Evolutionary conservation across 176 grass and related monocot species (phyloP), one percentile per base, ranked within the genome.

Genomic region (Alloteropsis semialata): DNA sequence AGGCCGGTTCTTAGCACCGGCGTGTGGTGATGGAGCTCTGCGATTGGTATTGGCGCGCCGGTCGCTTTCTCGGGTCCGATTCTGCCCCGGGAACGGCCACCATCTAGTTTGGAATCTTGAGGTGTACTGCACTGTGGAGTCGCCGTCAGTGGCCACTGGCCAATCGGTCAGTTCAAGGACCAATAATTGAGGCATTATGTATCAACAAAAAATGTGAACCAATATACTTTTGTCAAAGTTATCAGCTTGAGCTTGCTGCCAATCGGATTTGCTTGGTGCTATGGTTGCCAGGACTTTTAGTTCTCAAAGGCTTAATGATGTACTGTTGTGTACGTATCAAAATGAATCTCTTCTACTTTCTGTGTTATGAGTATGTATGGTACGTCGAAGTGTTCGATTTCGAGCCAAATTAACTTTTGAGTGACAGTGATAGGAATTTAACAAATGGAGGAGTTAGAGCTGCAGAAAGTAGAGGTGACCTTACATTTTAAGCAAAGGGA

Each of bases 51-150:
- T 67, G 63, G 27, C 39, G 32, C 46, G 69, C 42, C 33, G 30
- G 70, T 85, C 62, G 60, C 50, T 89, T 75, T 89, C 62, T 42
- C 13, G 33, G 22, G 63, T 68, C 24, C 46, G 70, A 76, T 89
- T 69, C 70, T 76, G 65, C 67, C 53, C 65, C 30, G 69, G 41
- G 62, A 75, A 80, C 30, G 76, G 32, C 53, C 70, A 81, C 70
- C 25, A 63, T 85, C 68, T 85, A 11, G 42, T 65, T 85, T 81
- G 77, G 77, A 89, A 89, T 89, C 87, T 62, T 75, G 76, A 85
- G 39, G 78, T 80, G 82, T 80, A 56, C 87, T 69, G 32, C 25
- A 46, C 42, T 54, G 19, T 24, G 48, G 50, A n/a, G 42, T 85
- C 70, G 21, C 76, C 62, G 6, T 89, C 77, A 81, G 13, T 38